Percentiles rank a stretch among this genome's conserved stretches.
Evolutionary conservation across 805 yeast species (phyloP).

Genomic region (Cyberlindnera veronae): DNA sequence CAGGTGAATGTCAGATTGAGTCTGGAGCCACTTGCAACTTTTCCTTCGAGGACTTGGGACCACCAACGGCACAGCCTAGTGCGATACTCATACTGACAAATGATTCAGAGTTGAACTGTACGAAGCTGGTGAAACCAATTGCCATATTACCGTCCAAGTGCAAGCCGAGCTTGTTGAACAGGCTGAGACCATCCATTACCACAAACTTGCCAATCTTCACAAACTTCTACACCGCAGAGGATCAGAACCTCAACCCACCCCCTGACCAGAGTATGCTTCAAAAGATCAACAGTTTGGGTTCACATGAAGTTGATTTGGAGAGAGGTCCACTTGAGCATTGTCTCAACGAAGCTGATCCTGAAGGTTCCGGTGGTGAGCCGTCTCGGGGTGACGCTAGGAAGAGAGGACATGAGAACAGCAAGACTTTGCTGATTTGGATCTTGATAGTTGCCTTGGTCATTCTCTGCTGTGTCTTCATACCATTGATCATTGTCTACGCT

Average conservation of each 20-base stretch:
- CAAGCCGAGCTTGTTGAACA: not conserved
- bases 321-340: no score
- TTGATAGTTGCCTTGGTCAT: constrained; percentile 18
- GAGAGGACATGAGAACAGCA: not conserved
- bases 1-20: not conserved
- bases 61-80: not conserved
- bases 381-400: not conserved
- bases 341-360: no score
- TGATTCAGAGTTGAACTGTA: constrained; percentile 4
- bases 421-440: constrained; percentile 16
- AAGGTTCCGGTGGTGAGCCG: not conserved
- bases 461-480: constrained; percentile 17
- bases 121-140: not conserved
- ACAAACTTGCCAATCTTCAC: no score
- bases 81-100: constrained; percentile 3
- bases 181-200: not conserved
- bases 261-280: not conserved
- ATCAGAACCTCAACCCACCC: constrained; percentile 11
- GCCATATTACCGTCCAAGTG: not conserved
- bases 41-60: not conserved
- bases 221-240: constrained; percentile 19
- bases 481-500: constrained; percentile 26
- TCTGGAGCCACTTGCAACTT: not conserved
- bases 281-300: not conserved
- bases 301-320: no score